Evolutionary conservation across 2,329 filamentous ascomycete species (phyloP), one percentile per base, ranked within the genome.

Genomic region (Beauveria scarabaeidicola): DNA sequence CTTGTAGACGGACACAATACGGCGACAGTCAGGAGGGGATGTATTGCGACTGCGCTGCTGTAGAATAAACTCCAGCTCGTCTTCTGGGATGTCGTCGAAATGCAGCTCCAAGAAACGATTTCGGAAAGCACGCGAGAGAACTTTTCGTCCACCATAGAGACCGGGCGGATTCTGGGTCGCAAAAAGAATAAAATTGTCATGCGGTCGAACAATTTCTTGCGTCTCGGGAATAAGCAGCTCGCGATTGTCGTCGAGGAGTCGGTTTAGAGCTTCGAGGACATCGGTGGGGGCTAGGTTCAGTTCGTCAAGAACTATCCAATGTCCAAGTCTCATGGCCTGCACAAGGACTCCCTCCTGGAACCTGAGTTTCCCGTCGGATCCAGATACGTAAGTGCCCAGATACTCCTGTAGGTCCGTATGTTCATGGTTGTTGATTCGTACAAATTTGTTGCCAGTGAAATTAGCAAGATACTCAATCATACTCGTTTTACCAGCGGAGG

Each of bases 401-500:
- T 99, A 99, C 70, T 99, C 95, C 72, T 99, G 94, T 41, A 99
- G 78, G 72, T 99, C 94, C 0, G 94, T 99, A 69, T 99, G 94
- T 70, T 99, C 95, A 73, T 99, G 94, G 66, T 99, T 99, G 75
- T 99, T 99, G 78, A 99, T 99, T 62, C 94, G 86, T 47, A 99
- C 91, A 69, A 97, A 99, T 69, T 90, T 94, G 71, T 99, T 96
- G 3, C 95, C 94, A 32, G 91, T 97, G 59, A 90, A 88, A 68
- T 96, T 94, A n/a, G 95, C 93, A 41, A 99, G 81, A 70, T 96
- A 97, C 73, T 97, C 93, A 46, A 99, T 96, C 94, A 99, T 99
- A 73, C 93, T 97, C 0, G 94, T 99, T 74, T 99, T 99, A 64
- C 94, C 94, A 13, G 93, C 90, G 5, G 95, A 99, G 0, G 94